phyloP scores from a whole-genome alignment of 2,329 filamentous ascomycete genomes.

The Aspergillus ochraceus region DNA sequence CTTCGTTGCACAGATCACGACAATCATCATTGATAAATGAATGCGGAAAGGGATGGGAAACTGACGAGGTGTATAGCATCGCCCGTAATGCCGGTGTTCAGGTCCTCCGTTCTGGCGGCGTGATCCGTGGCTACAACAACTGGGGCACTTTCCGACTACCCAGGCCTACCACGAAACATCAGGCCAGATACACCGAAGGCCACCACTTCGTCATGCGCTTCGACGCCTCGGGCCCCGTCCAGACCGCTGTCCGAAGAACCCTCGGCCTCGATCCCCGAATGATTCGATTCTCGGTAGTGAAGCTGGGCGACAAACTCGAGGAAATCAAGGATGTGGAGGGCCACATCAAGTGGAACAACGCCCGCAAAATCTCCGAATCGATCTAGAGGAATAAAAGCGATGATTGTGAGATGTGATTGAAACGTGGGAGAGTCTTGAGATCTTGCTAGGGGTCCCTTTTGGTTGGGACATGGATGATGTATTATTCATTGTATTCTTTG shows the following conservation, averaged over 20 bases:
- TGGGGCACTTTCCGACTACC: constrained; percentile 93
- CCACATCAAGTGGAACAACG: constrained; percentile 53
- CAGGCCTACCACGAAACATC: constrained; percentile 73
- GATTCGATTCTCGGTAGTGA: constrained; percentile 83
- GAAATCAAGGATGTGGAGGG: constrained; percentile 61
- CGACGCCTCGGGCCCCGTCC: constrained; percentile 73
- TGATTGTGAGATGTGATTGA: constrained; percentile 6
- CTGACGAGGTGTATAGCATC: constrained; percentile 61
- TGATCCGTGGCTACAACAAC: constrained; percentile 89
- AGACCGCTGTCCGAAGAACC: constrained; percentile 72
- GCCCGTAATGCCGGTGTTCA: constrained; percentile 80
- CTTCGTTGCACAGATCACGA: background rate
- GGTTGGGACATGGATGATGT: constrained; percentile 14
- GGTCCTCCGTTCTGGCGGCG: constrained; percentile 79
- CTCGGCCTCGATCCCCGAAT: constrained; percentile 85
- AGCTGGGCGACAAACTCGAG: constrained; percentile 69
- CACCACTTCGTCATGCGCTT: constrained; percentile 99
- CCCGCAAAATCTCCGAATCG: constrained; percentile 27
- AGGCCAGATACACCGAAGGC: constrained; percentile 78
- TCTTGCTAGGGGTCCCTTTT: constrained; percentile 8
- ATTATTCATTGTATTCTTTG: constrained; percentile 30
- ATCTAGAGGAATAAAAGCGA: constrained; percentile 17
- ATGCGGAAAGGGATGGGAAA: constrained; percentile 1
- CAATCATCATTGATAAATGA: background rate
- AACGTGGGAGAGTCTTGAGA: constrained; percentile 11